Percentiles rank a stretch among this genome's conserved stretches.
Conservation (phyloP, 257 asterid genomes). For the Ehretia macrophylla region DNA sequence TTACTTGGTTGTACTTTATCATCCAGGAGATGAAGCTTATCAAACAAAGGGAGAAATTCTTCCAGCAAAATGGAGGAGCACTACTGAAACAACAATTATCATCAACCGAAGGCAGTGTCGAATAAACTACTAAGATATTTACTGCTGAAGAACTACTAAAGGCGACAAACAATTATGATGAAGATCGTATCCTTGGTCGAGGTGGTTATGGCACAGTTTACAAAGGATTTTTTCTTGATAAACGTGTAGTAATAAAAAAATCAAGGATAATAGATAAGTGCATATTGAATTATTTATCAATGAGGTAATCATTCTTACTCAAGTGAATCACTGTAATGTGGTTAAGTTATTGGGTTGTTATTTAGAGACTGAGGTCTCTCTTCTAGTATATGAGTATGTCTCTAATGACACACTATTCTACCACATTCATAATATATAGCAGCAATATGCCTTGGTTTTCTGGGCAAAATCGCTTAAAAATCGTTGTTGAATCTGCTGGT, state of each 20-base stretch:
- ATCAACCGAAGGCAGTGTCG: conserved; percentile 14
- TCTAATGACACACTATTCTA: conserved; percentile 35
- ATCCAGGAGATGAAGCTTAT: conserved; percentile 16
- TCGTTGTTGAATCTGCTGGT: conserved; percentile 39
- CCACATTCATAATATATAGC: conserved; percentile 41
- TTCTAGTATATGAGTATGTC: conserved; percentile 45
- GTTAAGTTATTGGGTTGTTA: conserved; percentile 61
- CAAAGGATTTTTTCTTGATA: conserved; percentile 41
- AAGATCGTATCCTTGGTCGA: conserved; percentile 43
- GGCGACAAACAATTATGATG: conserved; percentile 44
- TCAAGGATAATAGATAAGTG: conserved; percentile 38
- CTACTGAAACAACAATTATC: conserved; percentile 38
- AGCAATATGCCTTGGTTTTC: conserved; percentile 43
- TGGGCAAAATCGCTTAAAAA: conserved; percentile 46
- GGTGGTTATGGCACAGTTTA: conserved; percentile 52
- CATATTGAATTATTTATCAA: conserved; percentile 65
- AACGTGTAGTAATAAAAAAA: conserved; percentile 42
- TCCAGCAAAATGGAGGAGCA: conserved; percentile 52
- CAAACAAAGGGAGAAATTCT: conserved; percentile 35
- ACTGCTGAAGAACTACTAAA: conserved; percentile 33
- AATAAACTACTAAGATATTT: conserved; percentile 26
- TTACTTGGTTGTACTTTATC: conserved; percentile 24
- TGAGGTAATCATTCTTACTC: conserved; percentile 56
- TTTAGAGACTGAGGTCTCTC: conserved; percentile 52
- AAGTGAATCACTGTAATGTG: conserved; percentile 51